Evolutionary conservation across 805 yeast species (phyloP).

Genomic region (Kuraishia floccosa): DNA sequence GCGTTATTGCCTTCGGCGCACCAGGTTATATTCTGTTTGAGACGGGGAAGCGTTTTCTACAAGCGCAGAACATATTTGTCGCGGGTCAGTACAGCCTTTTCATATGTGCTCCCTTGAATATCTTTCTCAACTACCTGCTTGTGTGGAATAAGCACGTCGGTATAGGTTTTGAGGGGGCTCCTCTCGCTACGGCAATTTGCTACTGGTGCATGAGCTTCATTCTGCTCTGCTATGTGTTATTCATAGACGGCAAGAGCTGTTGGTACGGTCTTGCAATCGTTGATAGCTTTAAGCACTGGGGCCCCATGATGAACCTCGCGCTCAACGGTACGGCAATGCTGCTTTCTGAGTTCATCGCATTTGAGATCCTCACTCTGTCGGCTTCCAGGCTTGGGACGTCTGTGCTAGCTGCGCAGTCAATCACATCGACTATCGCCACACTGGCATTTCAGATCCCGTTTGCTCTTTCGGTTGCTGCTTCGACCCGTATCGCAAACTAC

Average conservation of each 20-base stretch:
- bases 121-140: conserved; percentile 46
- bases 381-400: conserved; percentile 55
- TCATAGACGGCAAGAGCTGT: conserved; percentile 31
- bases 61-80: conserved; percentile 69
- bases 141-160: no score
- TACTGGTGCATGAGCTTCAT: conserved; percentile 61
- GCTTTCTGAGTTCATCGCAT: conserved; percentile 68
- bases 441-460: conserved; percentile 65
- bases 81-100: conserved; percentile 65
- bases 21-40: conserved; percentile 60
- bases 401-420: conserved; percentile 63
- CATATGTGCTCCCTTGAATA: conserved; percentile 61
- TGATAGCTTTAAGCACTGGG: conserved; percentile 43
- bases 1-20: conserved; percentile 46
- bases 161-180: conserved; percentile 69
- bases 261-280: conserved; percentile 19
- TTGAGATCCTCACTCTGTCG: conserved; percentile 59
- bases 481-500: conserved; percentile 68
- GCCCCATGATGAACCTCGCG: conserved; percentile 48
- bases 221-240: conserved; percentile 32
- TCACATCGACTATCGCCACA: conserved; percentile 56
- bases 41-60: conserved; percentile 61
- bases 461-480: conserved; percentile 62
- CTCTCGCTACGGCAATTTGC: conserved; percentile 58
- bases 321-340: conserved; percentile 68